phyloP scores from a whole-genome alignment of 2,329 filamentous ascomycete genomes.

The Pseudogymnoascus sp. region DNA sequence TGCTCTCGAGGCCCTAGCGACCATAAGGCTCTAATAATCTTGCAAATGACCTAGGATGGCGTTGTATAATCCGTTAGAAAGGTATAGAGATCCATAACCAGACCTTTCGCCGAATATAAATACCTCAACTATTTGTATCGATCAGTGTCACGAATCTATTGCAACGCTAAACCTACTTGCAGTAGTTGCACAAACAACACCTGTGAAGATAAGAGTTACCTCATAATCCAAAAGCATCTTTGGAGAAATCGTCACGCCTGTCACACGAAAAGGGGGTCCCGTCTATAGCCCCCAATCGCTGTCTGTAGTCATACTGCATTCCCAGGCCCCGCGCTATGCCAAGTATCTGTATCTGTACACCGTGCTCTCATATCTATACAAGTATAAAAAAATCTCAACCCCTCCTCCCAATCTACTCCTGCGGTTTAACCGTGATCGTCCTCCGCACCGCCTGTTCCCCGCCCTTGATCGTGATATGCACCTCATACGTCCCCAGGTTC shows the following conservation, averaged over 20 bases:
- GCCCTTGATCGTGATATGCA: conserved; percentile 42
- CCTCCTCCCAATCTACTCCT: conserved; percentile 22
- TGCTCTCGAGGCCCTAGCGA: conserved; percentile 88
- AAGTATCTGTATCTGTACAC: not conserved
- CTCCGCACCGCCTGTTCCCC: conserved; percentile 33
- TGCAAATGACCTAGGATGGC: conserved; percentile 90
- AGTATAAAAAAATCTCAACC: not conserved
- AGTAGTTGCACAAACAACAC: not conserved
- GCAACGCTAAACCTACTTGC: not conserved
- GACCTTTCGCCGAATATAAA: conserved; percentile 5
- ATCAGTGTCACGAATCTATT: not conserved
- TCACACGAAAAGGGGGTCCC: not conserved
- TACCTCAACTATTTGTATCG: not conserved
- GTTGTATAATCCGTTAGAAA: conserved; percentile 89
- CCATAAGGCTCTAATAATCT: conserved; percentile 80
- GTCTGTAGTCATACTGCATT: not conserved
- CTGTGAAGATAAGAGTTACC: not conserved
- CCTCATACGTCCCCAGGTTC: conserved; percentile 41
- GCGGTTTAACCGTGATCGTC: conserved; percentile 33
- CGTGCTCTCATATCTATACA: conserved; percentile 15
- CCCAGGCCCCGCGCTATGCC: not conserved
- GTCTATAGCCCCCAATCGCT: not conserved
- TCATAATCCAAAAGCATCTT: not conserved
- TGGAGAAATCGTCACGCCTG: not conserved
- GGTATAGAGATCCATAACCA: conserved; percentile 35